These are phyloP conservation scores for Nicotiana noctiflora DNA, from an alignment of 257 asterid species.

Conservation along the genomic window DNA sequence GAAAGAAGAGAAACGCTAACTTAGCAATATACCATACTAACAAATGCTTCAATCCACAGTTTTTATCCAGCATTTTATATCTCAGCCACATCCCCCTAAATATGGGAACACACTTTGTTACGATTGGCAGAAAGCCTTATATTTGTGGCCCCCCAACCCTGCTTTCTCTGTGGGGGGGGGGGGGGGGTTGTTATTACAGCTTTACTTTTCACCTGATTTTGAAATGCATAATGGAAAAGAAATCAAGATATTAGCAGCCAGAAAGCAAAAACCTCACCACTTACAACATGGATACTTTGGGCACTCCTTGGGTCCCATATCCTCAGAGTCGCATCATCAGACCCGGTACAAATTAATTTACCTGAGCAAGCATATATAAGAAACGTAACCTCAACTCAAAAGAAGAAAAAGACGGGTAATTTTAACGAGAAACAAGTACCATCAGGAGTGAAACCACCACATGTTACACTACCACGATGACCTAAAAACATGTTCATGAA, in stretches of 20 bases:
- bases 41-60: not conserved
- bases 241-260: not conserved
- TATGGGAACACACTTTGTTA: not conserved
- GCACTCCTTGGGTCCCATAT: slow-evolving; percentile 68
- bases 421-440: slow-evolving; percentile 38
- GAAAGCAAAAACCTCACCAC: slow-evolving; percentile 36
- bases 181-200: too few species aligned
- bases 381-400: not conserved
- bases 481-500: slow-evolving; percentile 54
- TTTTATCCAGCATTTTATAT: not conserved
- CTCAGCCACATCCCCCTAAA: not conserved
- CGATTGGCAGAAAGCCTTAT: not conserved
- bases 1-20: not conserved
- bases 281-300: slow-evolving; percentile 53
- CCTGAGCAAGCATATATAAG: slow-evolving; percentile 33
- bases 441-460: slow-evolving; percentile 93
- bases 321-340: slow-evolving; percentile 83
- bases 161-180: not conserved
- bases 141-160: not conserved
- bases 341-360: slow-evolving; percentile 65
- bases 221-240: not conserved
- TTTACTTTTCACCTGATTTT: not conserved
- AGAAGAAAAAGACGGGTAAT: not conserved
- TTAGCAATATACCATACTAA: not conserved
- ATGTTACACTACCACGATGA: slow-evolving; percentile 67